Base-by-base conservation (phyloP, 441 rosid species). In the Melianthus villosus region DNA sequence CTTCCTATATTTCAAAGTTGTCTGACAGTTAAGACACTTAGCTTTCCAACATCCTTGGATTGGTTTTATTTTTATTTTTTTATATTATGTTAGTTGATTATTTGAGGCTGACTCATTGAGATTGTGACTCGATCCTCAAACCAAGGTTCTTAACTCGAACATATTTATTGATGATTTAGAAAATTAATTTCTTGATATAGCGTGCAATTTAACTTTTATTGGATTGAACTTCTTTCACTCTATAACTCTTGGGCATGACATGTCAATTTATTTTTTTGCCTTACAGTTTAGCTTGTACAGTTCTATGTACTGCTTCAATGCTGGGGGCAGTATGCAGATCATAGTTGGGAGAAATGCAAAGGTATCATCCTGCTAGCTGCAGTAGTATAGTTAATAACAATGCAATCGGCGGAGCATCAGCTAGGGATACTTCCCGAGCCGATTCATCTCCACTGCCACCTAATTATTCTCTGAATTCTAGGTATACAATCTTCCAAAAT, bases 331-430 rank as follows among this genome's bases (percentile, higher is more conserved):
- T 67, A 82, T 80, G 96, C 84, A 55, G 93, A 72, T 73, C 53
- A 63, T 77, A 62, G 80, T 64, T 55, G 64, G 94, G 77, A 82
- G 91, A 77, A 62, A 91, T 91, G 99, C 95, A 86, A 75, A 82
- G 93, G 80, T 82, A 71, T 82, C 97, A 80, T 71, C 39, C 77
- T 72, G 50, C 78, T 19, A 68, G 64, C 94, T 70, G 82, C 94
- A 63, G 71, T 68, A 74, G 81, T 80, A 85, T 96, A 75, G 92
- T 82, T 56, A 91, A 79, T 64, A 85, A 74, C 60, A 82, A 72
- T 43, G 42, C 71, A 48, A 56, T 73, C 58, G 78, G 95, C 48
- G 82, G 86, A 44, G 57, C 79, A 34, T 72, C 99, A 26, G 69
- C 71, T 22, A 76, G 92, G 72, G 99, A 85, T 63, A 53, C 65